These are phyloP conservation scores for Phytophthora europaea DNA, from an alignment of 352 stramenopile genomes.

Conservation along the genomic window DNA sequence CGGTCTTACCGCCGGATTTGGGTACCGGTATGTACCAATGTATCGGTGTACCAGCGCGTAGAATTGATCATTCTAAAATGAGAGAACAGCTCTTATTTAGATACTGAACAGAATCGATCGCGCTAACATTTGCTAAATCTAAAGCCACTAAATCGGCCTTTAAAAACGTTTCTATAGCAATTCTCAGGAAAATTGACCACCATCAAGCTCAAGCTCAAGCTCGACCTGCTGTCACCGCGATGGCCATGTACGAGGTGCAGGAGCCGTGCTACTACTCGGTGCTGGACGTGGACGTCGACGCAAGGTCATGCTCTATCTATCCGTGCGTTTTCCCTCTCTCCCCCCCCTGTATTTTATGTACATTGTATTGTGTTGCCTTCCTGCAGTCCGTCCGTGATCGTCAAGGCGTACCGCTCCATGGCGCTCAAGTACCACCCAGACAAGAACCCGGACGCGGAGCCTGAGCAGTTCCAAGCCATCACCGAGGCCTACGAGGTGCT, in stretches of 20 bases:
- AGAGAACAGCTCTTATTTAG: too few relatives aligned
- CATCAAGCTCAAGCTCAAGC: neutral
- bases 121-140: too few relatives aligned
- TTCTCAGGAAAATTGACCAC: constrained; percentile 10
- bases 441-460: constrained; percentile 93
- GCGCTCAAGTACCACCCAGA: constrained; percentile 97
- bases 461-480: constrained; percentile 91
- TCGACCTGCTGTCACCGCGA: constrained; percentile 11
- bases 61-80: too few relatives aligned
- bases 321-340: neutral
- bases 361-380: neutral
- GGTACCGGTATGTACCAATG: too few relatives aligned
- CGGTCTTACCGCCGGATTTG: too few relatives aligned
- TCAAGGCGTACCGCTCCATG: constrained; percentile 95
- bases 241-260: constrained; percentile 57
- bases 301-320: constrained; percentile 46
- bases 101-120: too few relatives aligned
- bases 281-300: constrained; percentile 65
- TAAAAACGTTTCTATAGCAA: neutral
- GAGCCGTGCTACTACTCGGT: constrained; percentile 77
- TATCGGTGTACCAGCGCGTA: too few relatives aligned
- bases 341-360: neutral
- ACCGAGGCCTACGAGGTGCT: constrained; percentile 84
- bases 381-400: constrained; percentile 93
- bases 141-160: too few relatives aligned